Base-by-base conservation (phyloP, 2,329 filamentous ascomycete species). In the Penicillium janthinellum region DNA sequence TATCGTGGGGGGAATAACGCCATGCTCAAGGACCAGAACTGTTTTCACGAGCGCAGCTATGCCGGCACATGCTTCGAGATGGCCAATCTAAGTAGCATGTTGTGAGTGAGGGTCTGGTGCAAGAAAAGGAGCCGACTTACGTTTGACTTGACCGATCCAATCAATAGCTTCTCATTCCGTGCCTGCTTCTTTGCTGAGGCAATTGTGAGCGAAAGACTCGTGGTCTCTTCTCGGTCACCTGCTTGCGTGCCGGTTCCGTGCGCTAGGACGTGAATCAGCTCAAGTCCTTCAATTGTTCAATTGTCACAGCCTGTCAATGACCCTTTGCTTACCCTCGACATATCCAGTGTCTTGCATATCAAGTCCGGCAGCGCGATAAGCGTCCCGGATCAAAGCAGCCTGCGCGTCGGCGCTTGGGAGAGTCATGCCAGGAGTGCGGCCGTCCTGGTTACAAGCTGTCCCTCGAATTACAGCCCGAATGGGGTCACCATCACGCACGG, bases 11-110 rank as follows among this genome's bases (percentile, higher is more conserved):
- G 25, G 25, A 25, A 25, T 25, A 25, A 25, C 25, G 25, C 25
- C 25, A 25, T 25, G 25, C 25, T 25, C 25, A 25, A 25, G 25
- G 25, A 25, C 25, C 3, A 25, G 25, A 25, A 25, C 25, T 25
- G 25, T 25, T 25, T 25, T 25, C 25, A 25, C 25, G 25, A 25
- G 25, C 25, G 25, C 45, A 41, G 12, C 58, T 35, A 20, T 58
- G 8, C 37, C 83, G 3, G 81, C 81, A 1, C 79, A 75, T 7
- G 80, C 80, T 65, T 84, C 82, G 0, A 78, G 79, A 61, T 85
- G 82, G 17, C 82, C 83, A 14, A 74, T 54, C 15, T 73, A 39
- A 15, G n/a, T 39, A 17, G 38, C 15, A 15, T 70, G 12, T 65
- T 68, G 47, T 74, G 73, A 25, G 25, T 25, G 25, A 4, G 4